A percentile compares a stretch with the other conserved stretches of the same genome.
Conservation (phyloP, 352 stramenopile genomes). For the Globisporangium orthogonon region DNA sequence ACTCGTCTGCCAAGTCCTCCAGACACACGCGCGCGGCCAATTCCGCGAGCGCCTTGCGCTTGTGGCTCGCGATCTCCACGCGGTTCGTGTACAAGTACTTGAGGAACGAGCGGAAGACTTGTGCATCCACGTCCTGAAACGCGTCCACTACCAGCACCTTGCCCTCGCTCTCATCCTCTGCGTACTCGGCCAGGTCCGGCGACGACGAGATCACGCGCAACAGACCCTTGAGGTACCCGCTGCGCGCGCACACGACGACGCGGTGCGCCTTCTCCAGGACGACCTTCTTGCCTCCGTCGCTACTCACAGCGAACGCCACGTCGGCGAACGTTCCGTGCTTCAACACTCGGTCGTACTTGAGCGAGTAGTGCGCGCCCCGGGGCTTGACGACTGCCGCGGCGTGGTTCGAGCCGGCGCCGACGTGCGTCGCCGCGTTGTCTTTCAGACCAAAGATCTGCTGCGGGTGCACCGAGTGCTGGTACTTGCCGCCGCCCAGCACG, state of each 20-base stretch:
- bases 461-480: constrained; percentile 63
- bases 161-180: not conserved
- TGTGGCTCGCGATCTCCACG: constrained; percentile 55
- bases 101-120: constrained; percentile 62
- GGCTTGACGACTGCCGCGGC: constrained; percentile 45
- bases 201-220: constrained; percentile 32
- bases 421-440: constrained; percentile 43
- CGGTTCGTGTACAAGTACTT: constrained; percentile 68
- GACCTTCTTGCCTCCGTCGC: not conserved
- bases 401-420: constrained; percentile 68
- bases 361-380: constrained; percentile 54
- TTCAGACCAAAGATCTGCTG: constrained; percentile 54
- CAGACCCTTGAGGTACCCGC: constrained; percentile 49
- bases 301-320: constrained; percentile 35
- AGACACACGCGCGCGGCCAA: constrained; percentile 49
- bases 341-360: constrained; percentile 53
- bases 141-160: constrained; percentile 31
- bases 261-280: constrained; percentile 22
- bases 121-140: constrained; percentile 50
- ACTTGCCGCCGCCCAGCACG: constrained; percentile 68
- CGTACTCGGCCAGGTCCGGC: not conserved
- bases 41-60: constrained; percentile 40
- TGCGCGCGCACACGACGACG: constrained; percentile 52
- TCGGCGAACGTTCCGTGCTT: constrained; percentile 45
- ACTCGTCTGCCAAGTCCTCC: constrained; percentile 39